Conservation (phyloP, 2,329 filamentous ascomycete species). For the Pezicula neosporulosa region DNA sequence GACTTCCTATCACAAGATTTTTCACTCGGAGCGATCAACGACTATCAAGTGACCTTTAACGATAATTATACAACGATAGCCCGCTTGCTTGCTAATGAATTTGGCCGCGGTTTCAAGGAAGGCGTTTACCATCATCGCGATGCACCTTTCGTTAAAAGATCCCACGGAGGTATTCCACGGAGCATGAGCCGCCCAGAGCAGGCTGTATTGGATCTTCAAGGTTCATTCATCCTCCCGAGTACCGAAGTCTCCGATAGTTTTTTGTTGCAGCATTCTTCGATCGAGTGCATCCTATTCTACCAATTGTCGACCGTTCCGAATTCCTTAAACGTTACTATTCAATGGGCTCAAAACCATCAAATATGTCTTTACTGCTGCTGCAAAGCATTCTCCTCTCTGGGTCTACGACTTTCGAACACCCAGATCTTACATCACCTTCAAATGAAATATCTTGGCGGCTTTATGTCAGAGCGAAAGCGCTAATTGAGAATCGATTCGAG, state of each 20-base stretch:
- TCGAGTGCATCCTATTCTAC: constrained; percentile 37
- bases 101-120: background rate
- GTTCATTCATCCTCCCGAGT: background rate
- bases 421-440: background rate
- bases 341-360: background rate
- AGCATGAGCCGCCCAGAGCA: background rate
- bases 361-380: background rate
- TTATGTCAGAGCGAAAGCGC: background rate
- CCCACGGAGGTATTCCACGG: background rate
- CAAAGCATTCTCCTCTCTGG: background rate
- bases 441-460: background rate
- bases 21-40: background rate
- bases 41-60: background rate
- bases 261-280: constrained; percentile 39
- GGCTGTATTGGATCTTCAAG: background rate
- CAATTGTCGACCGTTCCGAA: constrained; percentile 33
- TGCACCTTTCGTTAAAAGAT: background rate
- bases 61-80: background rate
- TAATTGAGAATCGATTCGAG: background rate
- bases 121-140: background rate
- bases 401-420: background rate
- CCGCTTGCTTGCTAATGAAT: background rate
- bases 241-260: background rate
- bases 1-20: background rate
- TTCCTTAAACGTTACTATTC: background rate